These are phyloP conservation scores for Ogataea salicorniae DNA, from an alignment of 805 yeast genomes.

Conservation along the genomic window DNA sequence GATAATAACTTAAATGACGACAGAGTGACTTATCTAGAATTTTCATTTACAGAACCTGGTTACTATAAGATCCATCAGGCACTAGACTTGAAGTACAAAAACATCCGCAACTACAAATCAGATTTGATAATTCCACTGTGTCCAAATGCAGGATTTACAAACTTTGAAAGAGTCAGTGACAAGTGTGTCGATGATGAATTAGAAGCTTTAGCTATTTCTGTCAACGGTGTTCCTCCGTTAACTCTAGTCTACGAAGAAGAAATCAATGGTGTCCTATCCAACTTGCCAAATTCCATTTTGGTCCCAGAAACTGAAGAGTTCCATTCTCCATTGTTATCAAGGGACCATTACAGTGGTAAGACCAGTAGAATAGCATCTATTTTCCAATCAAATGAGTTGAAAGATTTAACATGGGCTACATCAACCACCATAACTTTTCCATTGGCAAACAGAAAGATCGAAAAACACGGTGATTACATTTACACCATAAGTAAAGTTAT, in stretches of 20 bases:
- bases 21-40: constrained; percentile 51
- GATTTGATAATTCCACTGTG: constrained; percentile 68
- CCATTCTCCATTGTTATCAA: constrained; percentile 43
- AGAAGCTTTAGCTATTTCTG: constrained; percentile 39
- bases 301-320: constrained; percentile 43
- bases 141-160: constrained; percentile 62
- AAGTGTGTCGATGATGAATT: constrained; percentile 65
- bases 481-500: constrained; percentile 53
- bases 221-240: constrained; percentile 77
- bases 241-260: constrained; percentile 50
- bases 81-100: constrained; percentile 50
- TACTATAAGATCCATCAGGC: constrained; percentile 67
- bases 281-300: constrained; percentile 24
- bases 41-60: constrained; percentile 70
- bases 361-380: constrained; percentile 13
- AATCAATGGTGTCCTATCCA: constrained; percentile 27
- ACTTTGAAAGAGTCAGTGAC: constrained; percentile 30
- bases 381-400: constrained; percentile 31
- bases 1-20: constrained; percentile 27
- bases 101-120: constrained; percentile 53
- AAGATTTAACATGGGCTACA: constrained; percentile 35
- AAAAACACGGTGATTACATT: constrained; percentile 46
- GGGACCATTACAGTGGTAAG: constrained; percentile 24
- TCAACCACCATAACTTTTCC: constrained; percentile 25
- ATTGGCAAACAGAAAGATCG: constrained; percentile 21